Conservation (phyloP, 768 basidiomycete genomes). For the Suillus paluster region DNA sequence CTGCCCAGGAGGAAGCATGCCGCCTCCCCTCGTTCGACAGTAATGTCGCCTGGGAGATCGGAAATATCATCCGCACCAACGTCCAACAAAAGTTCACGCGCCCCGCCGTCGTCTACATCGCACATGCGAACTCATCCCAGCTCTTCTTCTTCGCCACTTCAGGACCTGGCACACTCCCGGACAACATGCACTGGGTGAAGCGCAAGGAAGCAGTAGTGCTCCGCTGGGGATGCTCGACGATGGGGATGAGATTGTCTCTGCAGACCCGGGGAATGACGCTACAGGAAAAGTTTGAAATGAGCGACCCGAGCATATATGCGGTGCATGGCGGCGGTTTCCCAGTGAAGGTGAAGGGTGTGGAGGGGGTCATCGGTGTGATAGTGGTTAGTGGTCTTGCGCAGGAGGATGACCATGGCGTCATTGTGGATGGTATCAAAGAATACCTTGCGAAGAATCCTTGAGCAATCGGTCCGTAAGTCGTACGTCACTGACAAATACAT, state of each 20-base stretch:
- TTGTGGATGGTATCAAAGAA: conserved; percentile 33
- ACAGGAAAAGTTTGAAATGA: conserved; percentile 26
- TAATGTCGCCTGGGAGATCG: conserved; percentile 39
- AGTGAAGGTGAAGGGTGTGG: conserved; percentile 36
- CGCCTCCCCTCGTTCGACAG: conserved; percentile 33
- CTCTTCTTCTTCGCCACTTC: conserved; percentile 36
- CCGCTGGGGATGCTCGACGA: conserved; percentile 33
- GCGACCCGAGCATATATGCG: conserved; percentile 32
- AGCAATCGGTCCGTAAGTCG: neutral
- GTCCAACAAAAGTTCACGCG: conserved; percentile 21
- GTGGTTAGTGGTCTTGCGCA: conserved; percentile 38
- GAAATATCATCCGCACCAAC: conserved; percentile 27
- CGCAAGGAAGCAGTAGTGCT: conserved; percentile 38
- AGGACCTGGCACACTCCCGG: conserved; percentile 31
- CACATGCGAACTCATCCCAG: conserved; percentile 33
- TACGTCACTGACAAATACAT: neutral
- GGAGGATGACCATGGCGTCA: conserved; percentile 35
- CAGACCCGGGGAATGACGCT: neutral
- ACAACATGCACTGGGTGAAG: conserved; percentile 38
- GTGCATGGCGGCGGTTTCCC: conserved; percentile 41
- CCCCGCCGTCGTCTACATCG: conserved; percentile 33
- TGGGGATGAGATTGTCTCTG: conserved; percentile 27
- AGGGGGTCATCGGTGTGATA: conserved; percentile 39
- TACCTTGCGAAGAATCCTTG: conserved; percentile 22
- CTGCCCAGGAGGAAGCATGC: conserved; percentile 29